phyloP scores from a whole-genome alignment of 164 flowering plant species.

The Umbilicus rupestris region DNA sequence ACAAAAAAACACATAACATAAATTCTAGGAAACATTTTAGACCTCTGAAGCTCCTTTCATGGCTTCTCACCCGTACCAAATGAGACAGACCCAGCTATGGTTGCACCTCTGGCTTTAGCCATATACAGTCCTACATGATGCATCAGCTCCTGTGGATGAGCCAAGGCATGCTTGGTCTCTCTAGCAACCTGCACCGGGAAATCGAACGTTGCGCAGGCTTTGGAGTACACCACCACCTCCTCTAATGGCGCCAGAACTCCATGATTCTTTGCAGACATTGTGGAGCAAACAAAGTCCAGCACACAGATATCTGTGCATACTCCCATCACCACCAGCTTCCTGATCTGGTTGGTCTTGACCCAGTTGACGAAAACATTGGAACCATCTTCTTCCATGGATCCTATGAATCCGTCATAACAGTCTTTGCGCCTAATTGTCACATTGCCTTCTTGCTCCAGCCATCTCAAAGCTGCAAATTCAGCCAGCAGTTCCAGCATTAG shows the following conservation, averaged over 20 bases:
- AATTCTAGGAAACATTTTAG: too few species aligned
- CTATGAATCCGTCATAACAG: slow-evolving; percentile 80
- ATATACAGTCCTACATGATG: slow-evolving; percentile 69
- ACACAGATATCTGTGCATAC: slow-evolving; percentile 44
- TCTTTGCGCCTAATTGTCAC: slow-evolving; percentile 63
- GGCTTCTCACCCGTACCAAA: slow-evolving; percentile 15
- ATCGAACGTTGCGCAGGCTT: slow-evolving; percentile 40
- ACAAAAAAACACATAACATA: too few species aligned
- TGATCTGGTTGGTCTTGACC: slow-evolving; percentile 58
- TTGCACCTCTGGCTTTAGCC: slow-evolving; percentile 65
- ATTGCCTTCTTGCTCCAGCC: slow-evolving; percentile 71
- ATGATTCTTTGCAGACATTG: slow-evolving; percentile 32
- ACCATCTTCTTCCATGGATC: slow-evolving; percentile 71
- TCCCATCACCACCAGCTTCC: slow-evolving; percentile 37
- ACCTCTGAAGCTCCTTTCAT: too few species aligned
- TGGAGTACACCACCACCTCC: slow-evolving; percentile 31
- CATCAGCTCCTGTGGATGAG: slow-evolving; percentile 62
- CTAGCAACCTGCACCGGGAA: slow-evolving; percentile 24
- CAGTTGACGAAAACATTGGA: slow-evolving; percentile 71
- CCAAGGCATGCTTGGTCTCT: slow-evolving; percentile 19
- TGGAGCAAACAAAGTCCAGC: slow-evolving; percentile 38
- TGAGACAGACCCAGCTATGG: slow-evolving; percentile 33
- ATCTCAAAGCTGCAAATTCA: slow-evolving; percentile 37
- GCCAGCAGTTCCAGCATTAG: not conserved
- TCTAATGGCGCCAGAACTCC: slow-evolving; percentile 27